phyloP scores from a whole-genome alignment of 2,329 filamentous ascomycete genomes.

The Fusarium scirpi region DNA sequence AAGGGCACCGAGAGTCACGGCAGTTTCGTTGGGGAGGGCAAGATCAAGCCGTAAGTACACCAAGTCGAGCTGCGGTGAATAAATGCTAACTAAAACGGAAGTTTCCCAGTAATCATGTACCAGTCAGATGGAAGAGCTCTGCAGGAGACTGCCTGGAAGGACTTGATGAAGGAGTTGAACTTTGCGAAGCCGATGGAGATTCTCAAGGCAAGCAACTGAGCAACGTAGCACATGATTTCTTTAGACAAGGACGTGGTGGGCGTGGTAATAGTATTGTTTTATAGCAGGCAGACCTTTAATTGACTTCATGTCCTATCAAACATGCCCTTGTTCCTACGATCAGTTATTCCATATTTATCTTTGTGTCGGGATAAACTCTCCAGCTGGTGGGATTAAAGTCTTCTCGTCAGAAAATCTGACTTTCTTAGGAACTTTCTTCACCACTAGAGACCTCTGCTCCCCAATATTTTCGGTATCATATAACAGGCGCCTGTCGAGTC shows the following conservation, averaged over 20 bases:
- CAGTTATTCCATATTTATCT: neutral
- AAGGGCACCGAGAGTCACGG: constrained; percentile 44
- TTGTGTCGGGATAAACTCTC: neutral
- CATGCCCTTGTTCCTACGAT: neutral
- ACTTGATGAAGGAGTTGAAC: constrained; percentile 40
- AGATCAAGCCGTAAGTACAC: constrained; percentile 43
- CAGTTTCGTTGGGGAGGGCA: constrained; percentile 44
- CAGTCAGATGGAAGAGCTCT: constrained; percentile 28
- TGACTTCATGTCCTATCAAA: neutral
- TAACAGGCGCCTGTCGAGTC: too few species aligned
- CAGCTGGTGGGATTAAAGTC: neutral
- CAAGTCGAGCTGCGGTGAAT: neutral
- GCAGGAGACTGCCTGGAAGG: constrained; percentile 39
- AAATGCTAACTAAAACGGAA: constrained; percentile 13
- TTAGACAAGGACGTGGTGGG: too few species aligned
- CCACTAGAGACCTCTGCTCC: neutral
- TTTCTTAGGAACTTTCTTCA: neutral
- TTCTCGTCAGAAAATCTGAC: constrained; percentile 16
- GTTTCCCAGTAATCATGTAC: constrained; percentile 40
- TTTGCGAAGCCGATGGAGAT: constrained; percentile 35
- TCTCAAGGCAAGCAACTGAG: constrained; percentile 5
- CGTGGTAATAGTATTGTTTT: neutral
- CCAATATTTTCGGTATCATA: neutral
- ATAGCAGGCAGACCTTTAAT: neutral
- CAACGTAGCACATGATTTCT: too few species aligned